These are phyloP conservation scores for Hydrangea macrophylla DNA, from an alignment of 148 eudicot genomes.

Conservation along the genomic window DNA sequence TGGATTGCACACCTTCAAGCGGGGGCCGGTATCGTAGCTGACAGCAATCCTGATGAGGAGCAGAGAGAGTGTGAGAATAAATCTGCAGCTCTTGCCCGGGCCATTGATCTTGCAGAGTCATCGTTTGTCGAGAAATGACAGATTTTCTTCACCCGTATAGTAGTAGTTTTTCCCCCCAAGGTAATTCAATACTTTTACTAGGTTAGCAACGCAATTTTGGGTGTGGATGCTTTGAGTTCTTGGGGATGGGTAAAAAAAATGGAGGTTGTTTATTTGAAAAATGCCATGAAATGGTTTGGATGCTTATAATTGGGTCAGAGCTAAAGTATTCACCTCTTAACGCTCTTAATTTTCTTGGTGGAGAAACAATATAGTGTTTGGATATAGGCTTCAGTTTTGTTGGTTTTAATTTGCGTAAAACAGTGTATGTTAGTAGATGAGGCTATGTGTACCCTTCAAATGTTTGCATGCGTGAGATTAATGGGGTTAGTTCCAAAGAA, in stretches of 20 bases:
- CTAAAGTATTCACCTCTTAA: background rate
- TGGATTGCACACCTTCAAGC: constrained; percentile 98
- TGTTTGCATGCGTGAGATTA: background rate
- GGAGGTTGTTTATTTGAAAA: background rate
- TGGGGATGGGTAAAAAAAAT: background rate
- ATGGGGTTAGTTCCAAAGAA: background rate
- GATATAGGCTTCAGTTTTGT: no score
- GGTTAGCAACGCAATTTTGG: background rate
- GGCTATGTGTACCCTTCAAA: background rate
- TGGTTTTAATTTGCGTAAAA: background rate
- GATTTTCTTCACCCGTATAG: background rate
- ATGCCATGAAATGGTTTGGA: background rate
- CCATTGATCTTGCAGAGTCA: constrained; percentile 96
- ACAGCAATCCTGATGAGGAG: constrained; percentile 86
- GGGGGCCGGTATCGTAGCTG: constrained; percentile 97
- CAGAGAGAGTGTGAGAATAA: constrained; percentile 97
- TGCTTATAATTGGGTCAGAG: background rate
- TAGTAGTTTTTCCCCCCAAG: background rate
- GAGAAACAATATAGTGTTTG: no score
- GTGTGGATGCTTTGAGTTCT: background rate
- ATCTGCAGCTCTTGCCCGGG: constrained; percentile 92
- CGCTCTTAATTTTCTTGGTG: background rate
- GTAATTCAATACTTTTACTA: no score
- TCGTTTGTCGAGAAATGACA: constrained; percentile 54
- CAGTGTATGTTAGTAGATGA: background rate